phyloP scores from a whole-genome alignment of 2,329 filamentous ascomycete species.

The Scedosporium dehoogii region DNA sequence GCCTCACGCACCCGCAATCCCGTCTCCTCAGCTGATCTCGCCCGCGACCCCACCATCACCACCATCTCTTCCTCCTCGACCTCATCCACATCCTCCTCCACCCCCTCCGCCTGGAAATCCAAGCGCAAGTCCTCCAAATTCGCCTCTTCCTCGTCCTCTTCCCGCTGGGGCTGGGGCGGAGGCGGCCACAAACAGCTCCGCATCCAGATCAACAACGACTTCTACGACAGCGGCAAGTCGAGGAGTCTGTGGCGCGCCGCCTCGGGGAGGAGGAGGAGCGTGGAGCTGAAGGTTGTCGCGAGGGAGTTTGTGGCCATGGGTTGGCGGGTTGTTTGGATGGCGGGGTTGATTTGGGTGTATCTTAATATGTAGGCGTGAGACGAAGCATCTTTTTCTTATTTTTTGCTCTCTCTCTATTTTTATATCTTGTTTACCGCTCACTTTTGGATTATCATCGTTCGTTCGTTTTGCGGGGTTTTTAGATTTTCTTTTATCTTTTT shows the following conservation, averaged over 20 bases:
- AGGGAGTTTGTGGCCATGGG: conserved; percentile 53
- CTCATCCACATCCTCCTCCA: not conserved
- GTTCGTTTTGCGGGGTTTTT: not conserved
- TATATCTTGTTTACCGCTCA: not conserved
- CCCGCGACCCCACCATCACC: not conserved
- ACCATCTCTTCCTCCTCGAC: not conserved
- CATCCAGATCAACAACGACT: conserved; percentile 41
- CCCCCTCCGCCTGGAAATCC: conserved; percentile 14
- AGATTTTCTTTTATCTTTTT: not conserved
- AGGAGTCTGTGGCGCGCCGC: conserved; percentile 19
- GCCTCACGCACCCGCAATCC: conserved; percentile 9
- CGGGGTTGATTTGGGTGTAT: conserved; percentile 55
- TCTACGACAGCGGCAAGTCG: conserved; percentile 33
- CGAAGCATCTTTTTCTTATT: not conserved
- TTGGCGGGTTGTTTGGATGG: conserved; percentile 54
- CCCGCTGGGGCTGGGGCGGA: conserved; percentile 13
- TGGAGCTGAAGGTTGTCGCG: conserved; percentile 35
- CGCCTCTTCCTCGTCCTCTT: not conserved
- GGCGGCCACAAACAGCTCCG: conserved; percentile 33
- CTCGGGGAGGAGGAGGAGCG: conserved; percentile 17
- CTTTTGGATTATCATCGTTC: not conserved
- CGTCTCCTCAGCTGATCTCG: conserved; percentile 15
- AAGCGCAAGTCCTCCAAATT: conserved; percentile 12
- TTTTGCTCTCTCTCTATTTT: not conserved
- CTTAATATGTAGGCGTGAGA: conserved; percentile 51